Conservation (phyloP, 2,329 filamentous ascomycete genomes). For the Grosmannia serpens region DNA sequence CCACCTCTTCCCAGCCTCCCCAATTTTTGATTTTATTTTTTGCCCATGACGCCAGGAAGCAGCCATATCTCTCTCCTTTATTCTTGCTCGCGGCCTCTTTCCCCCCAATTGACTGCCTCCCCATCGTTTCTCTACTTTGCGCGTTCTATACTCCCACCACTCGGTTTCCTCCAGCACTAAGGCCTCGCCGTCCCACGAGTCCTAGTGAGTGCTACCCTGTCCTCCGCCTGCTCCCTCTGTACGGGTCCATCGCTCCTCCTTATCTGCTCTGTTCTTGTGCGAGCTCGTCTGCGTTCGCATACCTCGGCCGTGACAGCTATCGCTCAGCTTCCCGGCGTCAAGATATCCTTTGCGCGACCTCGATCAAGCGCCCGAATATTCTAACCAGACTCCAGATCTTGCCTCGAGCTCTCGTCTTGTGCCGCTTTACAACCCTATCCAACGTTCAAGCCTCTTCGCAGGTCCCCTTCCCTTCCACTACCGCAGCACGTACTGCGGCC, state of each 20-base stretch:
- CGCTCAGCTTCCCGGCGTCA: background rate
- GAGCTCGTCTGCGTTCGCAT: background rate
- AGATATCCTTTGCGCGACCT: background rate
- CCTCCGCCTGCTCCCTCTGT: background rate
- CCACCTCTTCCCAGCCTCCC: constrained; percentile 14
- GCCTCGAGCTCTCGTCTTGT: background rate
- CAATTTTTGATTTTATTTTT: constrained; percentile 7
- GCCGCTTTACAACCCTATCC: background rate
- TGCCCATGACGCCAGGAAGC: constrained; percentile 9
- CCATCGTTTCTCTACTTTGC: background rate
- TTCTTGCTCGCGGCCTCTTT: background rate
- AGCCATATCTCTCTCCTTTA: constrained; percentile 6
- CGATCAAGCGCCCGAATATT: background rate
- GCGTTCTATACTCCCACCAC: background rate
- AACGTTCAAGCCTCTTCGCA: background rate
- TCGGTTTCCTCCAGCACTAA: background rate
- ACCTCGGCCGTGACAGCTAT: background rate
- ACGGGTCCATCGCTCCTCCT: background rate
- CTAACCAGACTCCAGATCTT: background rate
- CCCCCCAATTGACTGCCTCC: background rate
- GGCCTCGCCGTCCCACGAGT: background rate
- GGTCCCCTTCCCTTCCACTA: background rate
- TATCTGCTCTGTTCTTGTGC: background rate
- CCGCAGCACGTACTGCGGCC: constrained; percentile 7
- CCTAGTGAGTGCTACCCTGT: background rate